phyloP scores from a whole-genome alignment of 805 yeast species.

The Phaffomyces opuntiae region DNA sequence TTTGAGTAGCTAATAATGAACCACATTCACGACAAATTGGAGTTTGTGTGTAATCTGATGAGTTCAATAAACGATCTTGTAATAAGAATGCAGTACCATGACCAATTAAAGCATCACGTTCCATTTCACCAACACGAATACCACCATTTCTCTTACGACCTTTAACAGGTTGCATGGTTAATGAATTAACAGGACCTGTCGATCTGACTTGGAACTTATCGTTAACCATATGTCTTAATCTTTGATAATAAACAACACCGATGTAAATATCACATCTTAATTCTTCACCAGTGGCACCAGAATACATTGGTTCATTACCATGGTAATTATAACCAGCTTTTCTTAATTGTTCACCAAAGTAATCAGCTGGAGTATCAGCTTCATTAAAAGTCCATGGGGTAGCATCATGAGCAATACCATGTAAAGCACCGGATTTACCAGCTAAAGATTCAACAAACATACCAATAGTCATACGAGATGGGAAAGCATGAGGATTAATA shows the following conservation, averaged over 20 bases:
- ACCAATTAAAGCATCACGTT: constrained; percentile 97
- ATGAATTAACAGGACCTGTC: constrained; percentile 94
- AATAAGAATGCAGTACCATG: constrained; percentile 94
- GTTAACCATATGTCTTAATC: constrained; percentile 98
- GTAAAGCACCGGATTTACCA: constrained; percentile 98
- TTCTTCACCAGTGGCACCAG: constrained; percentile 98
- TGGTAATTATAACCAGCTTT: constrained; percentile 93
- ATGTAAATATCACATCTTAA: constrained; percentile 91
- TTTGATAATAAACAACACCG: constrained; percentile 96
- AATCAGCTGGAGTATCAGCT: constrained; percentile 92
- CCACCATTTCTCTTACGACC: constrained; percentile 99
- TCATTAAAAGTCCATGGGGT: constrained; percentile 96
- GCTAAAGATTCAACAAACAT: constrained; percentile 98
- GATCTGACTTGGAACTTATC: constrained; percentile 99
- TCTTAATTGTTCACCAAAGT: constrained; percentile 87
- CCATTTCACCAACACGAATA: constrained; percentile 99
- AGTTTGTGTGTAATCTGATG: constrained; percentile 92
- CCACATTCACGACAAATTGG: constrained; percentile 91
- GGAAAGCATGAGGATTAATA: constrained; percentile 98
- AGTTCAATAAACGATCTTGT: constrained; percentile 91
- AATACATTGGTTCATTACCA: constrained; percentile 98
- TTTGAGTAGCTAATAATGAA: constrained; percentile 81
- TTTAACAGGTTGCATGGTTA: constrained; percentile 99
- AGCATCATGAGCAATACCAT: constrained; percentile 94
- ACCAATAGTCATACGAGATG: constrained; percentile 99